Base-by-base conservation (phyloP, 371 early-diverging fungal species). In the Mucor saturninus region DNA sequence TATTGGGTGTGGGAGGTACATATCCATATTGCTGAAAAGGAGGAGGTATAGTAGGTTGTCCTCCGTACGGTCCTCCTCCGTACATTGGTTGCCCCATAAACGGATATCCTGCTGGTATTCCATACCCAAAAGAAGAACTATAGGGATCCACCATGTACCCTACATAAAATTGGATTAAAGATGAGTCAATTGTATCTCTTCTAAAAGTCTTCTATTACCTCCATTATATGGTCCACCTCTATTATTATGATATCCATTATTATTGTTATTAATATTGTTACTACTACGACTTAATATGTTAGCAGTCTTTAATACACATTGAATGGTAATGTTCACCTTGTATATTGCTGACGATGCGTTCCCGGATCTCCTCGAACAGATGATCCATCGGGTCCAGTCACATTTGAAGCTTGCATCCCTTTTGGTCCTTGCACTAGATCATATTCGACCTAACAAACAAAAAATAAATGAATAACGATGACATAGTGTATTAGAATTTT, bases 361-460 rank as follows among this genome's bases (percentile, higher is more conserved):
- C 74, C 73, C 10, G 87, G 88, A 69, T 92, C 93, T 13, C 95
- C 95, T 26, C 79, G 80, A 32, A 95, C 94, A 56, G 83, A 75
- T 3, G 68, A 67, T 42, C 94, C 92, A 55, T 79, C 69, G 0
- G 92, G 93, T 3, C 95, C 94, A 15, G 93, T 83, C 11, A 93
- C 94, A 57, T 91, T 85, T 14, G 92, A 85, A 1, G 95, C 94
- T 63, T 92, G 93, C 72, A 89, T 79, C 0, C 95, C 95, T 72
- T 95, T 95, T 45, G 91, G 84, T 4, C 93, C 93, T 59, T 86
- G 81, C 9, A 88, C 78, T n/a, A 91, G 65, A 59, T 91, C 92
- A 73, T 88, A 95, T 62, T 94, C 95, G 28, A 94, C 94, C 80
- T 81, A 62, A 35, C 35, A 35, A n/a, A 49, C 21, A 13, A 29